Evolutionary conservation across 2,329 filamentous ascomycete genomes (phyloP).

Genomic region (Aotearoamyces nothofagi): DNA sequence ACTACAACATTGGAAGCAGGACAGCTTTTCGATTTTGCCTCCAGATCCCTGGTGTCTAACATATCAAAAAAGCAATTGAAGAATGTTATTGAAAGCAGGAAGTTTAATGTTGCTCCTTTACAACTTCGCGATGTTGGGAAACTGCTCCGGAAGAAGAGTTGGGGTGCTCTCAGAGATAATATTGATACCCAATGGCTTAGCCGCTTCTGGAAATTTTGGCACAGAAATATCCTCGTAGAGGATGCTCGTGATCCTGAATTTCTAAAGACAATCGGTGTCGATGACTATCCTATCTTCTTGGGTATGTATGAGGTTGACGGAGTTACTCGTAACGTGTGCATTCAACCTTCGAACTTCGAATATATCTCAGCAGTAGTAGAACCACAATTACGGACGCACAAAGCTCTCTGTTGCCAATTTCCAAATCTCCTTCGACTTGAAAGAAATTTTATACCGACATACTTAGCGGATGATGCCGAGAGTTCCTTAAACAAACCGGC

Average conservation of each 20-base stretch:
- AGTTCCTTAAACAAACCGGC: too few relatives aligned
- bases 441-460: too few relatives aligned
- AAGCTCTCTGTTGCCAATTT: slow-evolving; percentile 4
- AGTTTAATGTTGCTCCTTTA: slow-evolving; percentile 12
- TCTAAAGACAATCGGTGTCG: slow-evolving; percentile 2
- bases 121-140: slow-evolving; percentile 7
- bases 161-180: neutral
- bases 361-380: slow-evolving; percentile 8
- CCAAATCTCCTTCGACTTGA: too few relatives aligned
- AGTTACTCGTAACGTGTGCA: slow-evolving; percentile 3
- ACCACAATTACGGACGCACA: slow-evolving; percentile 2
- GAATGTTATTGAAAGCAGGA: too few relatives aligned
- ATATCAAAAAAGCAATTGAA: too few relatives aligned
- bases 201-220: slow-evolving; percentile 12
- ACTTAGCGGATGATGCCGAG: too few relatives aligned
- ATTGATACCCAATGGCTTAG: slow-evolving; percentile 9
- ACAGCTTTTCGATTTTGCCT: too few relatives aligned
- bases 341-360: slow-evolving; percentile 5
- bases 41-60: too few relatives aligned
- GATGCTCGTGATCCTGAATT: too few relatives aligned
- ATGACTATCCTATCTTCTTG: too few relatives aligned
- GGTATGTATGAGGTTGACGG: slow-evolving; percentile 6
- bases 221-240: too few relatives aligned
- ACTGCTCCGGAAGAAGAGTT: slow-evolving; percentile 5
- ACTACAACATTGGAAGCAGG: too few relatives aligned